phyloP scores from a whole-genome alignment of 768 basidiomycete genomes.

The Coprinopsis marcescibilis region DNA sequence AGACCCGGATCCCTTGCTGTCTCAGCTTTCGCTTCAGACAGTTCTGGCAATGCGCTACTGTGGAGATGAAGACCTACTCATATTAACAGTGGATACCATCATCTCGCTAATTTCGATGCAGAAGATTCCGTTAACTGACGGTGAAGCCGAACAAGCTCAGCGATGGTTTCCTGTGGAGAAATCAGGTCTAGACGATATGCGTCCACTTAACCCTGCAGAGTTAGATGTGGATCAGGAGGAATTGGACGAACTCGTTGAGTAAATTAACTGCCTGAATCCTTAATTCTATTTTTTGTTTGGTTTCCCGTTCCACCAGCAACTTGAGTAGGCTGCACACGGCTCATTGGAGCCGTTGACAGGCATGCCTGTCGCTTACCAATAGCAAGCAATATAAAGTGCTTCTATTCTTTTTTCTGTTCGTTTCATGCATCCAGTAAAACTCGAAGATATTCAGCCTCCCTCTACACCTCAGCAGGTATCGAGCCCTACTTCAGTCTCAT shows the following conservation, averaged over 20 bases:
- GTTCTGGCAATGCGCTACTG: neutral
- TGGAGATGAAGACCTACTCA: neutral
- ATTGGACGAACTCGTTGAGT: neutral
- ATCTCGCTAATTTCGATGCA: conserved; percentile 8
- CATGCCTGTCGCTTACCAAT: no score
- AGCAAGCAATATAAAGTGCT: no score
- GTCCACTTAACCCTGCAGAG: neutral
- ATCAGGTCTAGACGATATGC: conserved; percentile 9
- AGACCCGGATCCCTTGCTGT: neutral
- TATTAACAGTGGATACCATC: neutral
- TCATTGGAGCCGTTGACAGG: no score
- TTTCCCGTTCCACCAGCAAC: no score
- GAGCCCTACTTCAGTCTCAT: no score
- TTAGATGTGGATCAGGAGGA: neutral
- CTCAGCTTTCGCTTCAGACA: neutral
- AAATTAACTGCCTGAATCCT: neutral
- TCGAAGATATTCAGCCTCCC: no score
- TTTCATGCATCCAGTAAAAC: no score
- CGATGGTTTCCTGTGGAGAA: conserved; percentile 9
- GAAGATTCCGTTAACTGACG: neutral
- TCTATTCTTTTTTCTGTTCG: no score
- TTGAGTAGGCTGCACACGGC: no score
- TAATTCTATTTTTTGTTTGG: neutral
- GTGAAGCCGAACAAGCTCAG: neutral
- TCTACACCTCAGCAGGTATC: no score